A percentile compares a stretch with the other conserved stretches of the same genome.
Conservation (phyloP, 106 monocot genomes). For the Phalaenopsis aphrodite region DNA sequence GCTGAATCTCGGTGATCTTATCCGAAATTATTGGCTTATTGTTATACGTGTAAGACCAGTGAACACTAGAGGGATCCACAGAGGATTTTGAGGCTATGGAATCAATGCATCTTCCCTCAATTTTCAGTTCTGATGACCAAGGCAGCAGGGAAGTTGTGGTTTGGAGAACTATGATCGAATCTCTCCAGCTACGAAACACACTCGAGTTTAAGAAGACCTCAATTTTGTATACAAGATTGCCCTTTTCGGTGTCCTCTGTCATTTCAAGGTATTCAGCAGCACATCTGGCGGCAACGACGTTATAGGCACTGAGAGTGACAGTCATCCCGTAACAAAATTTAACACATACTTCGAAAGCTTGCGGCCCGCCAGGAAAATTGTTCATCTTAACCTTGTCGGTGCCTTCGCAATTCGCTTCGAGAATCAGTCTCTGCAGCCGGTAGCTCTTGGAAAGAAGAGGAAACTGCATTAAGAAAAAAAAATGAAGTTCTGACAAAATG, state of each 20-base stretch:
- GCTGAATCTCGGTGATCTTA: slow-evolving; percentile 33
- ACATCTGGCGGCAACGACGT: slow-evolving; percentile 73
- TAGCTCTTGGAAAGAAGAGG: slow-evolving; percentile 84
- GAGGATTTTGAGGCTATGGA: slow-evolving; percentile 73
- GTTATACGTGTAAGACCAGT: slow-evolving; percentile 71
- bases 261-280: slow-evolving; percentile 82
- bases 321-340: slow-evolving; percentile 93
- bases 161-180: slow-evolving; percentile 79
- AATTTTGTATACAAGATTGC: slow-evolving; percentile 82
- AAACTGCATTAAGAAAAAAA: slow-evolving; percentile 44
- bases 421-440: slow-evolving; percentile 39
- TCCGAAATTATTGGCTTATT: slow-evolving; percentile 23
- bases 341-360: slow-evolving; percentile 69
- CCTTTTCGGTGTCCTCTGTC: slow-evolving; percentile 74
- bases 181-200: slow-evolving; percentile 78
- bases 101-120: slow-evolving; percentile 71
- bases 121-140: slow-evolving; percentile 62
- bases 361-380: slow-evolving; percentile 68
- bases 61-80: slow-evolving; percentile 53
- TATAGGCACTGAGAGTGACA: slow-evolving; percentile 71
- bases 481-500: background rate
- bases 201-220: slow-evolving; percentile 75
- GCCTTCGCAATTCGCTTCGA: slow-evolving; percentile 36
- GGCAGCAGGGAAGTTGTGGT: slow-evolving; percentile 50
- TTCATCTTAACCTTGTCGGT: slow-evolving; percentile 40